Evolutionary conservation across 169 alveolate genomes (phyloP).

Genomic region (Plasmodium reichenowi): DNA sequence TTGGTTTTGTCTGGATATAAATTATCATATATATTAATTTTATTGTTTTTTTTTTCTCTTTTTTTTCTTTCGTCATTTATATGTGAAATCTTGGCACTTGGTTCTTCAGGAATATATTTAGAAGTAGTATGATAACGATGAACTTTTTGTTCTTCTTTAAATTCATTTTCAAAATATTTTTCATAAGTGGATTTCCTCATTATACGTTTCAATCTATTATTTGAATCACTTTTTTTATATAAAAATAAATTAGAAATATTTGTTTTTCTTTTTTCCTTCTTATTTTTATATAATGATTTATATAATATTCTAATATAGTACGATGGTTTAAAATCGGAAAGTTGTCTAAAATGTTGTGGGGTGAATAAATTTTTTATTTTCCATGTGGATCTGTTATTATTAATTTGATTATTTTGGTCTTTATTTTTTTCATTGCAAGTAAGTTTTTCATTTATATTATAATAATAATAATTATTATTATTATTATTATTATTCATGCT

Average conservation of each 20-base stretch:
- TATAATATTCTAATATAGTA: constrained; percentile 73
- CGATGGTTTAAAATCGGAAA: constrained; percentile 64
- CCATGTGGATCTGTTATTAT: constrained; percentile 20
- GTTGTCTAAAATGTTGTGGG: constrained; percentile 53
- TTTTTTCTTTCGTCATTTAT: background rate
- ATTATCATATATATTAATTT: background rate
- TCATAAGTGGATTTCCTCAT: constrained; percentile 50
- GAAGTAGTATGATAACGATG: constrained; percentile 5
- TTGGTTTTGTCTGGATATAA: background rate
- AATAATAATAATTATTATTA: background rate
- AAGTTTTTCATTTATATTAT: background rate
- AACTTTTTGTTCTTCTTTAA: constrained; percentile 32
- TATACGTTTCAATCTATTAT: constrained; percentile 14
- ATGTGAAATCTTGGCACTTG: background rate
- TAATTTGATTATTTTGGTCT: background rate
- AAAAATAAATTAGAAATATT: constrained; percentile 14
- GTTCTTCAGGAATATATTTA: background rate
- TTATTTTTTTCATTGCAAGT: background rate
- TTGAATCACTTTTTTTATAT: constrained; percentile 32
- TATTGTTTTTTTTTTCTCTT: background rate
- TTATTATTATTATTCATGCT: background rate
- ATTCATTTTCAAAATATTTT: constrained; percentile 60
- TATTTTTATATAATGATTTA: constrained; percentile 49
- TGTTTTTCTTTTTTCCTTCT: constrained; percentile 3
- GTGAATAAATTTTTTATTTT: constrained; percentile 16